Base-by-base conservation (phyloP, 2,329 filamentous ascomycete genomes). In the Colletotrichum karsti region DNA sequence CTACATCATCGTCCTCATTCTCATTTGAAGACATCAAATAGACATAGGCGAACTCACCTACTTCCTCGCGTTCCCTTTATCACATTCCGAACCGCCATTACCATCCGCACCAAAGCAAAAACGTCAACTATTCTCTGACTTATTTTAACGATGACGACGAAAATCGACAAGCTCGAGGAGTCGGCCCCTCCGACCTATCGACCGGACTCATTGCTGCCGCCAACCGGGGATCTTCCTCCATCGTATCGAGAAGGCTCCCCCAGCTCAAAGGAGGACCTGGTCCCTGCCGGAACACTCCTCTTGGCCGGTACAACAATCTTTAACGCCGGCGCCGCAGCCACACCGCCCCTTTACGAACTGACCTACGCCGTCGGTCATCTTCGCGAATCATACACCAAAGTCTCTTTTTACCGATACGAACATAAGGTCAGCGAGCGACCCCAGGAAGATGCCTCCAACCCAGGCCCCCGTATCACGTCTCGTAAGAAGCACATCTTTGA, bases 341-440 rank as follows among this genome's bases (percentile, higher is more conserved):
- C 74, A 22, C 73, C 75, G 33, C 75, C 78, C 3, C 72, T 80
- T 8, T 81, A 80, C 70, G 78, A 80, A 44, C 75, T 80, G 57
- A 78, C 79, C 1, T 78, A 79, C 55, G 73, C 75, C 5, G 70
- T 80, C 30, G 75, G 71, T 20, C 76, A 76, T 56, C 73, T 81
- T 10, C 72, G 72, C 39, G 77, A 79, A 33, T 71, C 73, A 20
- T 74, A 80, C 55, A 74, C 74, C 15, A 75, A 48, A 39, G 75
- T 81, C 9, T 71, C 70, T 37, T 60, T 81, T 18, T 72, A 77
- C 53, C 74, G 77, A n/a, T 66, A 79, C 7, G 77, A 80, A 51
- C 68, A 73, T 44, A 66, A 63, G 9, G 65, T 77, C 53, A 20
- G 22, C 15, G 20, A 24, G 22, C 20, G 7, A 24, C 10, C 22